phyloP scores from a whole-genome alignment of 106 monocot species.

The Phalaenopsis equestris region DNA sequence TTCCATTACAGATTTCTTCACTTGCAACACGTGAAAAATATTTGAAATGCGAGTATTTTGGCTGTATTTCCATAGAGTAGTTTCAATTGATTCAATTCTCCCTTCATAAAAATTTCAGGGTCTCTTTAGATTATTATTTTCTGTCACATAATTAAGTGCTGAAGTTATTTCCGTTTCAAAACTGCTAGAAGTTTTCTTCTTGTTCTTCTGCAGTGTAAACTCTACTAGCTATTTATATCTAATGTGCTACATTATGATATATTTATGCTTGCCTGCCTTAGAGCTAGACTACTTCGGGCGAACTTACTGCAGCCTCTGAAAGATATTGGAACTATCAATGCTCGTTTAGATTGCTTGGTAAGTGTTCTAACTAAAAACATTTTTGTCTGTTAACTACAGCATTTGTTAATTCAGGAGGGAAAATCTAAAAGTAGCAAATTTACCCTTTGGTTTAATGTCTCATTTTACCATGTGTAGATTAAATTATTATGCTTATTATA shows the following conservation, averaged over 20 bases:
- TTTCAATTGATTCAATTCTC: not conserved
- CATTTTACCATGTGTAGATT: not conserved
- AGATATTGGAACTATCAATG: conserved; percentile 91
- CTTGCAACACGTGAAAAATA: too few relatives aligned
- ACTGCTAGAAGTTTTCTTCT: not conserved
- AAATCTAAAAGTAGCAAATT: conserved; percentile 1
- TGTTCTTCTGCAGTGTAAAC: not conserved
- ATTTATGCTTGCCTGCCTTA: conserved; percentile 28
- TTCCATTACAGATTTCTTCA: too few relatives aligned
- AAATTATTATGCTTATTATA: not conserved
- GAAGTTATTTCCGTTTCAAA: not conserved
- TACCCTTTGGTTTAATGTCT: not conserved
- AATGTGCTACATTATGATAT: conserved; percentile 1
- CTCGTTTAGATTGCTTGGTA: conserved; percentile 95
- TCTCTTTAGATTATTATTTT: not conserved
- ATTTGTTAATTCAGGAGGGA: not conserved
- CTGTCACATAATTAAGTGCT: not conserved
- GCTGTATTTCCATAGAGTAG: too few relatives aligned
- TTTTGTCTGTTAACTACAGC: not conserved
- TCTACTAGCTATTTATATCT: not conserved
- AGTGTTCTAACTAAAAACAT: conserved; percentile 9
- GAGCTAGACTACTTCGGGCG: conserved; percentile 87
- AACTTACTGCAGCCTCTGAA: conserved; percentile 92
- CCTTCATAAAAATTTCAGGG: not conserved
- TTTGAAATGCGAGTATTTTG: too few relatives aligned